Evolutionary conservation across 805 yeast species (phyloP), one percentile per base, ranked within the genome.

Genomic region (Tetrapisispora taiwanensis): DNA sequence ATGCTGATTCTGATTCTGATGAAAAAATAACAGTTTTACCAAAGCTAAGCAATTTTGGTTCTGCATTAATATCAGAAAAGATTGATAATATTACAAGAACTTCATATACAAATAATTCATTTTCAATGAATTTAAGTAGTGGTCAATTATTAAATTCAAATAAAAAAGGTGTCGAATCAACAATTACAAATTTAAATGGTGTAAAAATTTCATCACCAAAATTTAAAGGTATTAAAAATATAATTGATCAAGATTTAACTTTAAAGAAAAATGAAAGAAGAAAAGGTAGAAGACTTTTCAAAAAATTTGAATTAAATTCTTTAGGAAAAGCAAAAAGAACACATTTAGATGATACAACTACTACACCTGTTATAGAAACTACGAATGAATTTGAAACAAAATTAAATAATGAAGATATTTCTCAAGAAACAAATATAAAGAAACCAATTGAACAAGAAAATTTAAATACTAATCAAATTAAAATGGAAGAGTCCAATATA

Each of bases 321-420:
- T 42, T 62, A 14, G 66, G 66, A 0, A 65, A 64, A 7, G 66
- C 66, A 5, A 57, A 59, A 44, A 53, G 66, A 43, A 53, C 61
- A 51, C 18, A 46, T 44, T 18, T 35, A 32, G 39, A 30, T 18
- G 13, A 38, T 13, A 15, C 30, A 19, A 22, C 24, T 12, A 19
- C 20, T 18, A 20, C 20, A 12, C 22, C 30, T 7, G 15, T 12
- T 7, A 34, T 34, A 14, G n/a, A 28, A 28, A 12, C n/a, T 19
- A 22, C 14, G 3, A 14, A 9, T 27, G 26, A 37, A 15, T 4
- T 4, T 12, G 6, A 37, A 17, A 12, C 18, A 17, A 28, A 28
- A 12, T 13, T 14, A 8, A 17, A 27, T 14, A 14, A 15, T 3
- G 3, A 27, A 8, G 20, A 27, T 8, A 19, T 5, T 19, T 2